Base-by-base conservation (phyloP, 306 rosid genomes). In the Cyamopsis tetragonoloba region DNA sequence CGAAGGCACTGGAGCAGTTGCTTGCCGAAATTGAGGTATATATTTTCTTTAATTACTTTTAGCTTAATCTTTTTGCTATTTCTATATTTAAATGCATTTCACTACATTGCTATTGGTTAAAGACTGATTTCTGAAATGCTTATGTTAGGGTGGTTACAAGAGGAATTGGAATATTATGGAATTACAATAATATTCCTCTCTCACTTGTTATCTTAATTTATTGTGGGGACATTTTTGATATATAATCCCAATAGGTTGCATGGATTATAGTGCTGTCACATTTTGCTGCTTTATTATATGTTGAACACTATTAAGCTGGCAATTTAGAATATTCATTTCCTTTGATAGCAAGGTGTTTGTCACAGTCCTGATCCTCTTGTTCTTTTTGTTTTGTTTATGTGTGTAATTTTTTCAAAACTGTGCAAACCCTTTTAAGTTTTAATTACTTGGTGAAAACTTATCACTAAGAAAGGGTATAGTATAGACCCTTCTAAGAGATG, bases 21-120 rank as follows among this genome's bases (percentile, higher is more conserved):
- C 97, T 93, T 79, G 86, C 74, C 48, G 95, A 88, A 73, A 90
- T 87, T 43, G 95, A 93, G 96, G 99, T 93, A 80, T 27, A 73
- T 41, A 19, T 56, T 31, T 39, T 51, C 50, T 69, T 71, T 74
- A 13, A 20, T 75, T 34, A 58, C 48, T 5, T 39, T 59, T 26
- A 53, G 28, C 32, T 30, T 48, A 6, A 23, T 32, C 20, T 12
- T 41, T 43, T 56, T 27, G 14, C 37, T 38, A 35, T 54, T 44
- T 76, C 14, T 73, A 5, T 32, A 62, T 53, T 42, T 31, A 19
- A 53, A 56, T 74, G 59, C 34, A 27, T 13, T 34, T 69, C 54
- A 53, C 47, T 57, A 26, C 61, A 50, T 59, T 59, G 31, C 14
- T 64, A 7, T 69, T 43, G 35, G 2, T 24, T 26, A 17, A 38